Conservation (phyloP, 208 protist genomes). For the Endotrypanum monterogeii region DNA sequence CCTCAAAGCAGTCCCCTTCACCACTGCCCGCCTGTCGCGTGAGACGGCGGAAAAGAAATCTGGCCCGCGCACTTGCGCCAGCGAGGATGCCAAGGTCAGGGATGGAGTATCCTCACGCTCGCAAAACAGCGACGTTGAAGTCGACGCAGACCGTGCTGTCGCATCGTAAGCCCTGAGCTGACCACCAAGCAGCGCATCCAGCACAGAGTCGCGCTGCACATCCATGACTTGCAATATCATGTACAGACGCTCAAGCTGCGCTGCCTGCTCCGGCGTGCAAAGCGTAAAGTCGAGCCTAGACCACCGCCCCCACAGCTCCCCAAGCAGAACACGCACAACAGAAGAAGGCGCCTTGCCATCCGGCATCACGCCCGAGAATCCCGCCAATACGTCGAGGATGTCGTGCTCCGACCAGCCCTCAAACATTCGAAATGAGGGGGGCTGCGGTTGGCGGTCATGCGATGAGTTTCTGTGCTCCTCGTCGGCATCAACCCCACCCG, state of each 20-base stretch:
- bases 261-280: constrained; percentile 30
- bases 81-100: constrained; percentile 10
- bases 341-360: constrained; percentile 44
- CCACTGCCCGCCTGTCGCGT: constrained; percentile 32
- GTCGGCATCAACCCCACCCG: neutral
- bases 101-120: constrained; percentile 37
- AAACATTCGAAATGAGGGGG: constrained; percentile 25
- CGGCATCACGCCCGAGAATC: constrained; percentile 61
- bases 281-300: constrained; percentile 18
- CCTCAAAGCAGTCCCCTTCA: constrained; percentile 42
- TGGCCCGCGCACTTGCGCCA: constrained; percentile 43
- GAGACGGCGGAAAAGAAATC: constrained; percentile 84
- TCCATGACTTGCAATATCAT: constrained; percentile 55
- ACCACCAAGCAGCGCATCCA: constrained; percentile 35
- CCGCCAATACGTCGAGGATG: constrained; percentile 64
- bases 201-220: constrained; percentile 34
- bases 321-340: constrained; percentile 46
- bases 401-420: constrained; percentile 39
- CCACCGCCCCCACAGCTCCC: constrained; percentile 40
- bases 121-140: constrained; percentile 11
- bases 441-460: neutral
- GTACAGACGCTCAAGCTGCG: constrained; percentile 69
- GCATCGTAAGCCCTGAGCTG: constrained; percentile 13
- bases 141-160: neutral
- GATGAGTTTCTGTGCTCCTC: neutral